Evolutionary conservation across 2,329 filamentous ascomycete species (phyloP), one percentile per base, ranked within the genome.

Genomic region (Xylaria sp.): DNA sequence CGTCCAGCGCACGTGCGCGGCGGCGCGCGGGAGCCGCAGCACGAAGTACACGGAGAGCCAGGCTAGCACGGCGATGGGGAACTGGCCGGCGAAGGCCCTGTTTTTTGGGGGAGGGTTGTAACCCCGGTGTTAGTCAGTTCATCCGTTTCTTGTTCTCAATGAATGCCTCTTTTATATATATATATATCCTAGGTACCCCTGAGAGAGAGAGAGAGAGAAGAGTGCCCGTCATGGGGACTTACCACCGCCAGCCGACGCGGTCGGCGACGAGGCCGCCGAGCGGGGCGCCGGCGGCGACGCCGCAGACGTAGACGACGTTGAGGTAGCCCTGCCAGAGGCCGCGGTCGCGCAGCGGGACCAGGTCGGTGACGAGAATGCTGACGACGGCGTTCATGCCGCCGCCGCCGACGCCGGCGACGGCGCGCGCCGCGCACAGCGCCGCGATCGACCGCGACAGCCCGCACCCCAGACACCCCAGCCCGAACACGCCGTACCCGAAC

Each of bases 11-110:
- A 76, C 75, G 51, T 82, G 75, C n/a, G n/a, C n/a, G 38, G 86
- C 82, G 6, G 73, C 71, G 50, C 74, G 74, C 1, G 88, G 87
- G 0, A 90, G 71, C 44, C 88, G 72, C 11, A 92, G 78, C 38
- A 81, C 76, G n/a, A 85, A 65, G 44, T 79, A 79, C 16, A 91
- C 88, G 7, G 85, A 76, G 2, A 84, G 43, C 62, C 89, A 84
- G 1, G 89, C 89, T 1, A 87, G 46, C 7, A 87, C 67, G 54
- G 88, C 89, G 4, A 91, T 68, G 2, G 90, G 90, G 0, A 83
- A 82, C 68, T 93, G 90, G 2, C 78, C 78, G 11, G 90, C 70
- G 66, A 94, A 93, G 0, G 88, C 82, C 87, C 83, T 85, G 19
- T 39, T 34, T 13, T 13, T 13, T 13, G 5, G 3, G 29, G 11